Base-by-base conservation (phyloP, 192 early-diverging fungal species). In the Linnemannia schmuckeri region DNA sequence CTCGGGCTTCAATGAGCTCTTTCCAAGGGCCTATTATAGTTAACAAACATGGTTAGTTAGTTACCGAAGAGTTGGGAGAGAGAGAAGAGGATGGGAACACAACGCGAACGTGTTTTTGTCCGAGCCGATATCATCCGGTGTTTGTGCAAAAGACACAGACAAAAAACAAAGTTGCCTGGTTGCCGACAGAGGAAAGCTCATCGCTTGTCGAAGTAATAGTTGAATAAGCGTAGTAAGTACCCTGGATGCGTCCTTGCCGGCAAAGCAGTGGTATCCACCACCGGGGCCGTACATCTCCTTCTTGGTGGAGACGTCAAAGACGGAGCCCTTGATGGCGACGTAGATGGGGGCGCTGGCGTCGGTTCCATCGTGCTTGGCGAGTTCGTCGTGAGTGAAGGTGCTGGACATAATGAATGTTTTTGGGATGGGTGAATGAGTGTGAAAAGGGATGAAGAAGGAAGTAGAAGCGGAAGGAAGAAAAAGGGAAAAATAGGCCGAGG, bases 201-300 rank as follows among this genome's bases (percentile, higher is more conserved):
- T 72, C 46, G 44, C 15, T 42, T 75, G 40, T 57, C 63, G 44
- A n/a, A 42, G 22, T 27, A 3, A 10, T 57, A 27, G 55, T 57
- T 46, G 44, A 46, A 12, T 46, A 37, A 37, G 52, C 5, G n/a
- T 27, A 9, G 24, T 27, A n/a, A n/a, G 6, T 88, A 93, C 92
- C 82, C 83, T 91, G 17, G 93, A 94, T 24, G 94, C 94, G 85
- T 96, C 96, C 89, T 96, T 95, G 9, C 96, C 96, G 33, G 95
- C 94, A 88, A 97, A 96, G 18, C 93, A 88, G 68, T 89, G 80
- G 81, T 97, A 97, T 41, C 92, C 92, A 15, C 68, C 72, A 8
- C 91, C 93, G 5, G 92, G 91, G 17, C 87, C 82, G 83, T 97
- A 97, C 88, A 91, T 89, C 40, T 90, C 91, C 37, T 89, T 85